phyloP scores from a whole-genome alignment of 2,329 filamentous ascomycete species.

The Fusarium neocosmosporiellum region DNA sequence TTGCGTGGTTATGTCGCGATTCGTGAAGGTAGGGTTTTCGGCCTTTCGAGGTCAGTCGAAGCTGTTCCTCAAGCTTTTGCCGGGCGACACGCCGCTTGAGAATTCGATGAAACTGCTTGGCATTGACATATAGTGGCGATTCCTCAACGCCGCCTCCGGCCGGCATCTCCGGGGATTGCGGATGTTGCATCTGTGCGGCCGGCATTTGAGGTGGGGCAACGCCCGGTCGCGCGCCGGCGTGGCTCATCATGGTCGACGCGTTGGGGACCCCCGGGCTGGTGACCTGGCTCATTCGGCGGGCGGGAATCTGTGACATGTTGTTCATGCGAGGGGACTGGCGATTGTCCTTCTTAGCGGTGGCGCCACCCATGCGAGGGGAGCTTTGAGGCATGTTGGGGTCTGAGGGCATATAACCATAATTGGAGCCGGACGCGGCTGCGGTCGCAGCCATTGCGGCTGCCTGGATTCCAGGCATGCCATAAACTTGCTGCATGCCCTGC shows the following conservation, averaged over 20 bases:
- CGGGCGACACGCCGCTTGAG: slow-evolving; percentile 92
- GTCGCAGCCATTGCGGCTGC: slow-evolving; percentile 93
- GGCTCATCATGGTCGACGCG: slow-evolving; percentile 81
- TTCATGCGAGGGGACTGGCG: slow-evolving; percentile 83
- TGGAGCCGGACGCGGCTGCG: slow-evolving; percentile 87
- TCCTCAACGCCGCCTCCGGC: slow-evolving; percentile 80
- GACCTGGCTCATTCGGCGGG: slow-evolving; percentile 80
- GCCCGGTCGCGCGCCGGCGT: slow-evolving; percentile 63
- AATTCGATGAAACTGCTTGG: slow-evolving; percentile 98
- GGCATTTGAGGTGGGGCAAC: slow-evolving; percentile 70
- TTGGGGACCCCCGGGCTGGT: slow-evolving; percentile 80
- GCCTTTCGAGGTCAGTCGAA: slow-evolving; percentile 92
- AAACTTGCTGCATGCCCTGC: slow-evolving; percentile 76
- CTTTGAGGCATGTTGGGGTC: slow-evolving; percentile 76
- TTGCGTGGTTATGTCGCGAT: slow-evolving; percentile 97
- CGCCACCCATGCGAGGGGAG: slow-evolving; percentile 80
- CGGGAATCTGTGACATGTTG: slow-evolving; percentile 68
- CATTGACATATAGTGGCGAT: slow-evolving; percentile 96
- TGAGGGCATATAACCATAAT: slow-evolving; percentile 77
- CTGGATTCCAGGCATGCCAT: slow-evolving; percentile 84
- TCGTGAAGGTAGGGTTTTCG: slow-evolving; percentile 98
- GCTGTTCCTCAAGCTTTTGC: slow-evolving; percentile 91
- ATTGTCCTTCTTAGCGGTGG: slow-evolving; percentile 77
- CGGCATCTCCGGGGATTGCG: slow-evolving; percentile 83
- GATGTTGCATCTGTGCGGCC: slow-evolving; percentile 73